Evolutionary conservation across 176 grass and related monocot species (phyloP).

Genomic region (Bothriochloa decipiens): DNA sequence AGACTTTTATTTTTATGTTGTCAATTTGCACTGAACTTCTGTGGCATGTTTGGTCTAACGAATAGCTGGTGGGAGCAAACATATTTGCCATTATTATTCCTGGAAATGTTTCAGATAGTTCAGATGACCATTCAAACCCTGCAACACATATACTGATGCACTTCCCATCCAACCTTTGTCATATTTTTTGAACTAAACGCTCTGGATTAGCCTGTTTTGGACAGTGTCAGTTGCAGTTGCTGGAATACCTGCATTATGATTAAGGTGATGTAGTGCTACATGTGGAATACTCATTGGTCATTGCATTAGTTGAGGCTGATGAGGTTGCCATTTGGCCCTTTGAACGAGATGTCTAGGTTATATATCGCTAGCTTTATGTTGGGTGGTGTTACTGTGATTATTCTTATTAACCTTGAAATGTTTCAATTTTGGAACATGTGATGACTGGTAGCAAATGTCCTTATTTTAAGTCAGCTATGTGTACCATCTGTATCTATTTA

Average conservation of each 20-base stretch:
- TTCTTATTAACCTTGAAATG: constrained; percentile 20
- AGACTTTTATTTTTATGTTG: neutral
- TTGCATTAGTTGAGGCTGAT: neutral
- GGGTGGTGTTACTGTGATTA: neutral
- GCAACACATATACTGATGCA: neutral
- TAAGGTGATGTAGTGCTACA: too few species aligned
- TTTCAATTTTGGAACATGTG: neutral
- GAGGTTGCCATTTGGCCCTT: neutral
- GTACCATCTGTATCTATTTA: neutral
- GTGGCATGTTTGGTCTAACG: constrained; percentile 3
- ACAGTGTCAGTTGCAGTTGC: too few species aligned
- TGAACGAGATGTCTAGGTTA: neutral
- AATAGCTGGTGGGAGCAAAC: neutral
- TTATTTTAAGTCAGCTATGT: constrained; percentile 11
- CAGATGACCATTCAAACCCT: neutral
- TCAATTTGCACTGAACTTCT: neutral
- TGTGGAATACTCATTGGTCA: neutral
- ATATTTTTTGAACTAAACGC: too few species aligned
- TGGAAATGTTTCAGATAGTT: neutral
- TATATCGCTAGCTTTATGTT: constrained; percentile 8
- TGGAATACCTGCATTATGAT: too few species aligned
- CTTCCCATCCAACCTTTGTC: neutral
- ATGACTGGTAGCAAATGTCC: neutral
- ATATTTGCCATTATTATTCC: neutral
- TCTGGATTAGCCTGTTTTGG: too few species aligned